These are phyloP conservation scores for Silene latifolia DNA, from an alignment of 148 eudicot genomes.

Conservation along the genomic window DNA sequence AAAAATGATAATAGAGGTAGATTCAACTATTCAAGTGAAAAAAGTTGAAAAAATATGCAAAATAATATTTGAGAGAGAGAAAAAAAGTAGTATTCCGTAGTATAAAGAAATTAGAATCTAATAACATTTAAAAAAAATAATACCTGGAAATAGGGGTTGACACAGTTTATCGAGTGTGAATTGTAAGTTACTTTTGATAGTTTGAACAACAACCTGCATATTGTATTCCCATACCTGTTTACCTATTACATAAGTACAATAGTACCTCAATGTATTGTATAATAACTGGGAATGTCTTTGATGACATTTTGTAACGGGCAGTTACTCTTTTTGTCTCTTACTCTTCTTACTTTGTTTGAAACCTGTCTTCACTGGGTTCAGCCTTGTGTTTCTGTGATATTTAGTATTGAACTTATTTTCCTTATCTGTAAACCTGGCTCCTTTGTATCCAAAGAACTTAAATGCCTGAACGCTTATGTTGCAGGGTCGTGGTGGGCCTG, in stretches of 20 bases:
- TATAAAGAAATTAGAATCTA: neutral
- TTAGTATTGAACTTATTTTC: neutral
- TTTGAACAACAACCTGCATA: neutral
- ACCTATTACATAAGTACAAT: neutral
- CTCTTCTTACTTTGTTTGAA: neutral
- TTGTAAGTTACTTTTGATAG: neutral
- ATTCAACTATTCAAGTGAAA: neutral
- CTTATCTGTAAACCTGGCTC: neutral
- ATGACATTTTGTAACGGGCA: neutral
- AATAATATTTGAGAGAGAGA: neutral
- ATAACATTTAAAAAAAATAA: neutral
- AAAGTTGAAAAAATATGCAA: neutral
- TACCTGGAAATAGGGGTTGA: neutral
- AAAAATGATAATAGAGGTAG: neutral
- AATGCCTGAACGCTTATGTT: slow-evolving; percentile 13
- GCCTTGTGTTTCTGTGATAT: neutral
- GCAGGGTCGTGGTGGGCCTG: slow-evolving; percentile 99
- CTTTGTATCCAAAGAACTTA: slow-evolving; percentile 13
- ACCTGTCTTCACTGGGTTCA: neutral
- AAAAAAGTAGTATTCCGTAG: neutral
- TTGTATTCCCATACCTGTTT: neutral
- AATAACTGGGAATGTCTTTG: slow-evolving; percentile 7
- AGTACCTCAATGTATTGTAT: neutral
- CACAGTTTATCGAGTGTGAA: neutral
- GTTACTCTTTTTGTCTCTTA: neutral